Base-by-base conservation (phyloP, 2,329 filamentous ascomycete genomes). In the Gnomoniopsis smithogilvyi region DNA sequence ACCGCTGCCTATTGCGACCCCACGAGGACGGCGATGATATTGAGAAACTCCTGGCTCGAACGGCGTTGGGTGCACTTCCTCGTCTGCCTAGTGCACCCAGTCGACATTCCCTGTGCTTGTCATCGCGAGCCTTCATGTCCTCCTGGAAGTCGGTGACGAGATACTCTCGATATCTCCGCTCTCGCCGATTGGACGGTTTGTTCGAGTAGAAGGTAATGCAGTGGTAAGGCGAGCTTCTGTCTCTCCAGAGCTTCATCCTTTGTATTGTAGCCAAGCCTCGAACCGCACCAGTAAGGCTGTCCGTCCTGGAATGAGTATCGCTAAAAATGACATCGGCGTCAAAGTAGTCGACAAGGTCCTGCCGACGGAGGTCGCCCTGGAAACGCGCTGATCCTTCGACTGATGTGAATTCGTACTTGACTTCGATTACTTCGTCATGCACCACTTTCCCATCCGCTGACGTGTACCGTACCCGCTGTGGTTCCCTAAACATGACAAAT, bases 271-370 rank as follows among this genome's bases (percentile, higher is more conserved):
- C 79, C 56, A 82, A 73, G 21, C 80, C 80, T 58, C 76, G 75
- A 14, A 82, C 74, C 34, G 76, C 80, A 49, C 79, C 80, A 61
- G 60, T 60, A 10, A 80, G 80, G 17, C 67, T 68, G 66, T 82
- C 79, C 3, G 77, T 81, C 43, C 79, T 74, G 50, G 76, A 71
- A 61, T 82, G 77, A 3, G 72, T 67, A 62, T 82, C 79, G 22
- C 78, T 79, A 79, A 80, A 82, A 38, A 79, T 71, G 11, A 82
- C 79, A 61, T 82, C 79, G 34, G 80, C 73, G 59, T 82, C 80
- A 58, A 77, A 82, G 67, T 79, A 81, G 64, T 77, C 79, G 34
- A 82, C 65, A 22, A 82, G 66, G 47, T 80, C 76, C 65, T 77
- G 78, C 33, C 71, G 68, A 22, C 80, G 74, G 41, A 82, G 64